Evolutionary conservation across 371 early-diverging fungal species (phyloP).

Genomic region (Rhizomucor pusillus): DNA sequence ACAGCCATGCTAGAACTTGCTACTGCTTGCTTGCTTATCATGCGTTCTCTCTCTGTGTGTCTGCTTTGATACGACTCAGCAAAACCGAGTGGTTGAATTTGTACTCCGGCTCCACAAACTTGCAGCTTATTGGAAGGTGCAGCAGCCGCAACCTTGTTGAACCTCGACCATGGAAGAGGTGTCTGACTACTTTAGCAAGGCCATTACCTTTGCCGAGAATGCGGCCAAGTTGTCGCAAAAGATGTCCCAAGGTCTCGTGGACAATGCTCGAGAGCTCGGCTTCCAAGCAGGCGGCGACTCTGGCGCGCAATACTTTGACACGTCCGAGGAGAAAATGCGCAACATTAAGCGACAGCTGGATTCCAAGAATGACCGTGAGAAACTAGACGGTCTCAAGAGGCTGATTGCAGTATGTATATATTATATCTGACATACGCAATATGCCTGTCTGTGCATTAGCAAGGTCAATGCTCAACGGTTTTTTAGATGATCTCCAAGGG

Average conservation of each 20-base stretch:
- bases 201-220: conserved; percentile 75
- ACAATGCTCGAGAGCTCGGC: conserved; percentile 84
- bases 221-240: conserved; percentile 85
- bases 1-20: too few species aligned
- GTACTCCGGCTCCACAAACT: too few species aligned
- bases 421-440: not conserved
- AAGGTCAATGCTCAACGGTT: too few species aligned
- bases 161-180: conserved; percentile 33
- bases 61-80: too few species aligned
- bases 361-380: conserved; percentile 87
- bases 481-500: conserved; percentile 94
- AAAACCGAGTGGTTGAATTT: too few species aligned
- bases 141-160: too few species aligned
- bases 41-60: too few species aligned
- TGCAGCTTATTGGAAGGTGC: too few species aligned
- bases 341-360: conserved; percentile 77
- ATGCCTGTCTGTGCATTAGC: too few species aligned
- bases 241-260: conserved; percentile 81
- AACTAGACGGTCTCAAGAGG: conserved; percentile 86
- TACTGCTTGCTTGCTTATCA: too few species aligned
- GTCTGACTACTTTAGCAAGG: conserved; percentile 69
- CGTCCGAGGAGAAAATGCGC: conserved; percentile 78
- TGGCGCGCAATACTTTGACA: conserved; percentile 81
- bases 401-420: conserved; percentile 72
- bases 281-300: conserved; percentile 62